Evolutionary conservation across 2,329 filamentous ascomycete genomes (phyloP).

Genomic region (Nemania bipapillata): DNA sequence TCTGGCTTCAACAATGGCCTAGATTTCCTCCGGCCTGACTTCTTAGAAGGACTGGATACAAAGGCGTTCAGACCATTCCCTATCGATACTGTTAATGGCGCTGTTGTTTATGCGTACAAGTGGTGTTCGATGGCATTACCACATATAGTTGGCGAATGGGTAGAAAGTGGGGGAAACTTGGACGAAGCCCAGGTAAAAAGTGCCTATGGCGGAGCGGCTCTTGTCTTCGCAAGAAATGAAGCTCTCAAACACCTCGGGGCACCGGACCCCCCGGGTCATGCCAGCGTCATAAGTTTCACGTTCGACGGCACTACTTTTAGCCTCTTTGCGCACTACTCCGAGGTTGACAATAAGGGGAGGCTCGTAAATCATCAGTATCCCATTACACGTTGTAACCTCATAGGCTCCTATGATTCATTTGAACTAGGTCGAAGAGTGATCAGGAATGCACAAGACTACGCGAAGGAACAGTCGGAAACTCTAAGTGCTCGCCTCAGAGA

Average conservation of each 20-base stretch:
- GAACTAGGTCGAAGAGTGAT: neutral
- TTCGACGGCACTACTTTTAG: neutral
- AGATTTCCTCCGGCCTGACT: neutral
- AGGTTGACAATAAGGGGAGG: too few species aligned
- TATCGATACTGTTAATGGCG: neutral
- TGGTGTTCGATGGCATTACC: neutral
- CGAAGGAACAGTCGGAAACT: neutral
- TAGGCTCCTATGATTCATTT: neutral
- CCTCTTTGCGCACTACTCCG: neutral
- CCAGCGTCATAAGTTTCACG: neutral
- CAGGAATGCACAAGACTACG: neutral
- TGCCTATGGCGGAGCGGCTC: constrained; percentile 1
- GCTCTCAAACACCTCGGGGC: neutral
- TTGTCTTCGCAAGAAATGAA: neutral
- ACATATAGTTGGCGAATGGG: constrained; percentile 6
- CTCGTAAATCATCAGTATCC: neutral
- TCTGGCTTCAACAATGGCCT: neutral
- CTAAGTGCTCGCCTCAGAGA: neutral
- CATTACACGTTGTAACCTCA: rapidly evolving
- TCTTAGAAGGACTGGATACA: neutral
- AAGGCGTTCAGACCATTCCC: neutral
- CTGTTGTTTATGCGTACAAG: neutral
- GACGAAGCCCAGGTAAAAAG: neutral
- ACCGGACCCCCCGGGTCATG: neutral
- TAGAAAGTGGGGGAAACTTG: constrained; percentile 7